Conservation (phyloP, 768 basidiomycete genomes). For the Mycena crocata region DNA sequence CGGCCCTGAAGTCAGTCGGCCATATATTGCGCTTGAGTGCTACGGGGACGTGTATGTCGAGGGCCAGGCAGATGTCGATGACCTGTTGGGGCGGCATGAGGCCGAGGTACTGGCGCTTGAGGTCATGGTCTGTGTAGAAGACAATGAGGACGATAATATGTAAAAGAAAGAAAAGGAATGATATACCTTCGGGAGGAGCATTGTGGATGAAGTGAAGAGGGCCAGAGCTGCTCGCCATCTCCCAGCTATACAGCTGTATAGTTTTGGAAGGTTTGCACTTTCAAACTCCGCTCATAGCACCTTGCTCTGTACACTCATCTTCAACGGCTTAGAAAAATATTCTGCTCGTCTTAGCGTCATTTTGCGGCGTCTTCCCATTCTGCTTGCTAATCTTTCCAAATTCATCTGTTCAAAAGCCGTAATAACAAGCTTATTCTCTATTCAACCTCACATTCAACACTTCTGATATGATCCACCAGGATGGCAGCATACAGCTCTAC, state of each 20-base stretch:
- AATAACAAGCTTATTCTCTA: no score
- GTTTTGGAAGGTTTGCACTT: no score
- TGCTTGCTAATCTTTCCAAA: no score
- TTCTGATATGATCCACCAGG: no score
- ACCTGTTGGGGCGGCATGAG: slow-evolving; percentile 77
- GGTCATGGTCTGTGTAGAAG: slow-evolving; percentile 58
- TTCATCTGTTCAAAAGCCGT: no score
- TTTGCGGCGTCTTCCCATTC: no score
- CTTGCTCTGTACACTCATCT: no score
- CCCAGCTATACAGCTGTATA: slow-evolving; percentile 7
- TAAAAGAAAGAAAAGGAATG: background rate
- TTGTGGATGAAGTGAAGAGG: slow-evolving; percentile 26
- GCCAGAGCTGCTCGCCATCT: slow-evolving; percentile 17
- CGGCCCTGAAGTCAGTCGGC: slow-evolving; percentile 76
- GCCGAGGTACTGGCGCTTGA: slow-evolving; percentile 79
- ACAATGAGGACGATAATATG: background rate
- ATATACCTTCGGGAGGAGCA: slow-evolving; percentile 29
- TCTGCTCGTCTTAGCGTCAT: no score
- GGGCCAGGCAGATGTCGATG: slow-evolving; percentile 82
- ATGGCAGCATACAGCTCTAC: no score
- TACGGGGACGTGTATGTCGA: slow-evolving; percentile 75
- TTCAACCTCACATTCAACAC: no score
- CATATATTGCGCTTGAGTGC: slow-evolving; percentile 76
- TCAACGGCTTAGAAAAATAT: no score
- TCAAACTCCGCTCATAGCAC: no score